Evolutionary conservation across 768 basidiomycete genomes (phyloP).

Genomic region (Lactarius tabidus): DNA sequence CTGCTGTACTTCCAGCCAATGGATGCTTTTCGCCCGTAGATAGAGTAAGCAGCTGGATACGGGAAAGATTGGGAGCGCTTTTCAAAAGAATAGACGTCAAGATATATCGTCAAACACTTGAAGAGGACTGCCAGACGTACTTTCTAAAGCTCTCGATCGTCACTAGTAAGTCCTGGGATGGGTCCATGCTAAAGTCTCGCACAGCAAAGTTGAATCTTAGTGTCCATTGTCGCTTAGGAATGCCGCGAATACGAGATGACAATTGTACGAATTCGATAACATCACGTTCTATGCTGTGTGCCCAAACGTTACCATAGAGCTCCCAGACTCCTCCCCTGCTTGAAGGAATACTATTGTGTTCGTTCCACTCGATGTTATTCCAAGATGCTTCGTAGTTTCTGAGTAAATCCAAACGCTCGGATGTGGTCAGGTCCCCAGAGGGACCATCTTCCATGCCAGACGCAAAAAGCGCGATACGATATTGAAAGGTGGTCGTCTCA

Average conservation of each 20-base stretch:
- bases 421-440: neutral
- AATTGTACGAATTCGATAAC: constrained; percentile 15
- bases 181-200: constrained; percentile 25
- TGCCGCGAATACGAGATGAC: constrained; percentile 22
- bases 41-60: constrained; percentile 9
- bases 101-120: neutral
- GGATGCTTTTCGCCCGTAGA: constrained; percentile 17
- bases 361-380: constrained; percentile 19
- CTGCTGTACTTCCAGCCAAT: neutral
- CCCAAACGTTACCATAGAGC: constrained; percentile 24
- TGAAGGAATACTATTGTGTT: neutral
- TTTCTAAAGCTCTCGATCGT: constrained; percentile 23
- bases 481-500: constrained; percentile 12
- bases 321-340: constrained; percentile 14
- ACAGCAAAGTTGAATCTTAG: constrained; percentile 6
- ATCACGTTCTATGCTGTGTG: constrained; percentile 1
- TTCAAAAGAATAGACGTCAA: neutral
- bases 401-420: constrained; percentile 14
- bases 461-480: constrained; percentile 14
- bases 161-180: constrained; percentile 25
- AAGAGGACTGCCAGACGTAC: constrained; percentile 29
- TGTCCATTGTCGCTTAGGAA: constrained; percentile 21
- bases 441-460: constrained; percentile 21
- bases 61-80: constrained; percentile 9
- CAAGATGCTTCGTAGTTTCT: constrained; percentile 15